Conservation (phyloP, 2,329 filamentous ascomycete species). For the Aspergillus pseudotamarii region DNA sequence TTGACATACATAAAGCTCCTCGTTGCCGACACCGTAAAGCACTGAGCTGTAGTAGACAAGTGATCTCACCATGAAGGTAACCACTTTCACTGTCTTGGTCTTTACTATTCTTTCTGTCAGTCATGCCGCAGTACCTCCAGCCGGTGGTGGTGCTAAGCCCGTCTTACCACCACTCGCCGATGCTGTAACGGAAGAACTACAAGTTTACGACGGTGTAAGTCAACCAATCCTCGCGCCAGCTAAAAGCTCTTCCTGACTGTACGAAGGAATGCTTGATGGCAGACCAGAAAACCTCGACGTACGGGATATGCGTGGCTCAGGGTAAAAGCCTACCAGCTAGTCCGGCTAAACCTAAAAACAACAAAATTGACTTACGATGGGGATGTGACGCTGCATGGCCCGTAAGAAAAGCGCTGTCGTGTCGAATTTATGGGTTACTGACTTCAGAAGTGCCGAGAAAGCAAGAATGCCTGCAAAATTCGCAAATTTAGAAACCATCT, state of each 20-base stretch:
- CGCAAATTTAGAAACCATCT: not conserved
- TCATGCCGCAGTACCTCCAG: not conserved
- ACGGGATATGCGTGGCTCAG: not conserved
- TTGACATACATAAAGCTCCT: not conserved
- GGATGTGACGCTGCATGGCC: not conserved
- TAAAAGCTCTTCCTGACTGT: not conserved
- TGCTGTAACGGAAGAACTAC: not conserved
- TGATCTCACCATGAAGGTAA: not conserved
- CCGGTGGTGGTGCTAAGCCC: too few species aligned
- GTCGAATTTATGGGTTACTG: not conserved
- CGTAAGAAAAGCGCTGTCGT: not conserved
- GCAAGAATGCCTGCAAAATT: not conserved
- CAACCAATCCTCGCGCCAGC: not conserved
- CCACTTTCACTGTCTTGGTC: not conserved
- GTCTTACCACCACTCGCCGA: not conserved
- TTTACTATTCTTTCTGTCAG: not conserved
- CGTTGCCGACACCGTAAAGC: not conserved
- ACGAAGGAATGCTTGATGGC: not conserved
- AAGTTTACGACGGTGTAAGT: not conserved
- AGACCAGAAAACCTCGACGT: not conserved
- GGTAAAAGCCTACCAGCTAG: not conserved
- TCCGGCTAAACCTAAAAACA: not conserved
- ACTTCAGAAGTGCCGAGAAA: not conserved
- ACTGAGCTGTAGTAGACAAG: not conserved
- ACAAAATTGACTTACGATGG: not conserved